A percentile compares a stretch with the other conserved stretches of the same genome.
Evolutionary conservation across 257 asterid species (phyloP).

Genomic region (Lycium barbarum): DNA sequence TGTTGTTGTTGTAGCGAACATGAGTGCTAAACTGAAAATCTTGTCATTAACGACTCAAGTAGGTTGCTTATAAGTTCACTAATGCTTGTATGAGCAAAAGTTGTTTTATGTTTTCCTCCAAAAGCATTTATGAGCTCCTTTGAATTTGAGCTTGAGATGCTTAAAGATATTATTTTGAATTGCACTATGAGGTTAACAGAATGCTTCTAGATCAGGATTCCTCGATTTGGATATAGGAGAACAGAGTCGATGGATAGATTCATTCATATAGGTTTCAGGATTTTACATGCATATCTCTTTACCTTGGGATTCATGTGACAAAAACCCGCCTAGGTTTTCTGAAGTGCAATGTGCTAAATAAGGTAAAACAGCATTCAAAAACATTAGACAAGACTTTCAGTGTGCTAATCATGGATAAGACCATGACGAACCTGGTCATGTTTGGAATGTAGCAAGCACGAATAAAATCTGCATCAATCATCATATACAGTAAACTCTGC

Average conservation of each 20-base stretch:
- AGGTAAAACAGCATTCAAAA: not conserved
- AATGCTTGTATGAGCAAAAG: not conserved
- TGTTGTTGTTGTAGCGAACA: not conserved
- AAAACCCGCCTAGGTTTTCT: not conserved
- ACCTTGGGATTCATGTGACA: not conserved
- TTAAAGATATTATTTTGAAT: not conserved
- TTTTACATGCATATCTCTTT: not conserved
- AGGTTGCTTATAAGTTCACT: slow-evolving; percentile 16
- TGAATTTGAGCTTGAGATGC: not conserved
- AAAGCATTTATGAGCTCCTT: not conserved
- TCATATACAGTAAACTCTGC: not conserved
- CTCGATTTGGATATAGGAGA: not conserved
- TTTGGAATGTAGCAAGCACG: slow-evolving; percentile 5
- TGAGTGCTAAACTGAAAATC: not conserved
- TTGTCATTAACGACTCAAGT: not conserved
- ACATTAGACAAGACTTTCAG: not conserved
- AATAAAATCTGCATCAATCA: not conserved
- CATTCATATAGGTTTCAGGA: not conserved
- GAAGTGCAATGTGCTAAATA: not conserved
- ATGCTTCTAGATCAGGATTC: not conserved
- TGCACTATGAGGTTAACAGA: slow-evolving; percentile 2
- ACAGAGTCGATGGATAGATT: not conserved
- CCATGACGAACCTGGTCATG: not conserved
- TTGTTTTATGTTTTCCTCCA: not conserved
- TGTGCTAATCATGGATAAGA: not conserved